Evolutionary conservation across 768 basidiomycete genomes (phyloP), one percentile per base, ranked within the genome.

Genomic region (Phaeotremella skinneri): DNA sequence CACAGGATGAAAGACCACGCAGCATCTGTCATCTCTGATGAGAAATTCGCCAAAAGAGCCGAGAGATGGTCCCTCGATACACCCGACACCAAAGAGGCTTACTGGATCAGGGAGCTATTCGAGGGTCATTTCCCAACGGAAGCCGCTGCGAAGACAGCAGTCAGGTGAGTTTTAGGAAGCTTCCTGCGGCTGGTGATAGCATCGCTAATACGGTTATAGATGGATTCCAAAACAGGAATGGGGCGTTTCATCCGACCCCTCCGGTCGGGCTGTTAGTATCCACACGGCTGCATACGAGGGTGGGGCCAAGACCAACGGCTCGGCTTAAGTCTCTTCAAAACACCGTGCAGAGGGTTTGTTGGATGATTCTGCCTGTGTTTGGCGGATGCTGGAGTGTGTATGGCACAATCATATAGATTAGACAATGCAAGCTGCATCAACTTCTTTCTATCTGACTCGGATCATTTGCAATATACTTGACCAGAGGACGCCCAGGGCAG

Each of bases 31-130:
- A 84, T 99, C 52, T 85, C 89, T 13, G 92, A 98, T 76, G 91
- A 89, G 58, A 82, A 81, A 32, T 88, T 94, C 67, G 83, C 84
- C 21, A 82, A 85, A 66, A 82, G 87, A 5, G 81, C 80, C 3
- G 82, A 88, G 71, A 84, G 90, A 56, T 99, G 87, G 86, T 77
- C 87, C 9, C 77, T 83, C 58, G 87, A 86, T 67, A 86, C 87
- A 0, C 93, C 96, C 4, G 90, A 92, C 66, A 98, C 96, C 23
- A 98, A 98, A 78, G 96, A 99, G 78, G 96, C 90, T 0, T 98
- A 93, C 78, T 85, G 83, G 67, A 89, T 98, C 72, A 85, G 92
- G 56, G 88, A 98, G 57, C 83, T 91, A 53, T 99, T 99, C 70
- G 90, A 98, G 75, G 80, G 88, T 85, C 73, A 73, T 50, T 99